These are phyloP conservation scores for Cyclotella baltica DNA, from an alignment of 108 stramenopile genomes.

Conservation along the genomic window DNA sequence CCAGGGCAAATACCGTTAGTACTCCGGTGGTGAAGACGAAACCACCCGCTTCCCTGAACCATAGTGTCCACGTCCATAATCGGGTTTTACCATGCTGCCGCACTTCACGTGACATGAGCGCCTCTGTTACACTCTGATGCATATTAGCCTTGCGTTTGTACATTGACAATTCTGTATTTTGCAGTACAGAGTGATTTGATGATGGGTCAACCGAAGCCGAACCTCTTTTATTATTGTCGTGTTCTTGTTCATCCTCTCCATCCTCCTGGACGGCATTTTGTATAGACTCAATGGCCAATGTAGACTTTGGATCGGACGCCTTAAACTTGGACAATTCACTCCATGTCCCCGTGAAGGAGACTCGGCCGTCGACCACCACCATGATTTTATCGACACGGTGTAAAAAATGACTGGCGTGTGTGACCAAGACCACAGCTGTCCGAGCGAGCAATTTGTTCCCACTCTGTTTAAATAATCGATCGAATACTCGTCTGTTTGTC, in stretches of 20 bases:
- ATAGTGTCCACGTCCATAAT: constrained; percentile 73
- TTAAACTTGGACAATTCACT: constrained; percentile 61
- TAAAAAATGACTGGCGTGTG: constrained; percentile 90
- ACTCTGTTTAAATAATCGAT: constrained; percentile 59
- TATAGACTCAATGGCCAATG: constrained; percentile 76
- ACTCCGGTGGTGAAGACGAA: constrained; percentile 53
- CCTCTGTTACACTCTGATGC: constrained; percentile 27
- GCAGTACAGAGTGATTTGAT: neutral
- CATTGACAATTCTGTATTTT: neutral
- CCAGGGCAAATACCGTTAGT: constrained; percentile 65
- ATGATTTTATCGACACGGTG: constrained; percentile 75
- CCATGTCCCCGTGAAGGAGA: constrained; percentile 80
- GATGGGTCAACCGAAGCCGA: neutral
- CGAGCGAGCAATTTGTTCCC: constrained; percentile 53
- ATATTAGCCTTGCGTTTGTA: constrained; percentile 27
- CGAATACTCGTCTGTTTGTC: constrained; percentile 84
- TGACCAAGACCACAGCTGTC: constrained; percentile 85
- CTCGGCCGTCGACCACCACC: constrained; percentile 72
- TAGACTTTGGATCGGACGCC: constrained; percentile 56
- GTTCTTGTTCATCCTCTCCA: constrained; percentile 13
- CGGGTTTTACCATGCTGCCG: constrained; percentile 82
- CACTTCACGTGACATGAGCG: constrained; percentile 75
- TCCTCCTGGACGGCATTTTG: constrained; percentile 77
- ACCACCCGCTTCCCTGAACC: constrained; percentile 88
- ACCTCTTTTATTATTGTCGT: too few relatives aligned